phyloP scores from a whole-genome alignment of 2,329 filamentous ascomycete genomes.

The Pseudogymnoascus sp. region DNA sequence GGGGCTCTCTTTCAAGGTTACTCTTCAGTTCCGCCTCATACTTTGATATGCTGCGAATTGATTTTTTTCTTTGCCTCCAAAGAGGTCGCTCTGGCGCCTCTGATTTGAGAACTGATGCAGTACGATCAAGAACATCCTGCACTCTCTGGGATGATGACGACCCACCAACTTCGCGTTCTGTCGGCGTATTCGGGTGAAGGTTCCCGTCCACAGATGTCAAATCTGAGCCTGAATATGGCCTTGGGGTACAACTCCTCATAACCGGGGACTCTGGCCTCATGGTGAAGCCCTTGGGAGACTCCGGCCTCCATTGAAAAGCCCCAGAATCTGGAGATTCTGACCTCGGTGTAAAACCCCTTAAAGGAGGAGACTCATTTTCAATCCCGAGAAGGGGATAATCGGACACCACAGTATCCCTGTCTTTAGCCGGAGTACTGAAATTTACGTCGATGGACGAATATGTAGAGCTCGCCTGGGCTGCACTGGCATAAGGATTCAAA shows the following conservation, averaged over 20 bases:
- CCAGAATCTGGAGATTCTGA: not conserved
- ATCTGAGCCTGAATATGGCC: slow-evolving; percentile 6
- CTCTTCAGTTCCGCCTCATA: not conserved
- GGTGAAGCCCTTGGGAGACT: not conserved
- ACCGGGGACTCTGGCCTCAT: not conserved
- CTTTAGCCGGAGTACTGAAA: not conserved
- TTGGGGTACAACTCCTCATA: slow-evolving; percentile 1
- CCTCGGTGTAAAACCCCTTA: not conserved
- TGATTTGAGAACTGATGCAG: not conserved
- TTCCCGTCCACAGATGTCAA: not conserved
- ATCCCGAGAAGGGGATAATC: not conserved
- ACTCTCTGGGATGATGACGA: not conserved
- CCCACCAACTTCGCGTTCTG: not conserved
- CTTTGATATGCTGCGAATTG: not conserved
- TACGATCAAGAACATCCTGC: not conserved
- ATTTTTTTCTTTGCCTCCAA: not conserved
- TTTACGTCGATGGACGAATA: not conserved
- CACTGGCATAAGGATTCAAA: not conserved
- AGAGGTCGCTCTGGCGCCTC: not conserved
- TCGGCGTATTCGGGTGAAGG: not conserved
- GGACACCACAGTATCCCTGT: not conserved
- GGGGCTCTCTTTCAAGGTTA: not conserved
- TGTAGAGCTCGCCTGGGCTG: not conserved
- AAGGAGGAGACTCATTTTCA: not conserved
- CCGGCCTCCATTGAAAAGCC: not conserved